A percentile compares a stretch with the other conserved stretches of the same genome.
These are phyloP conservation scores for Cordyceps tenuipes DNA, from an alignment of 2,329 filamentous ascomycete genomes.

Conservation along the genomic window DNA sequence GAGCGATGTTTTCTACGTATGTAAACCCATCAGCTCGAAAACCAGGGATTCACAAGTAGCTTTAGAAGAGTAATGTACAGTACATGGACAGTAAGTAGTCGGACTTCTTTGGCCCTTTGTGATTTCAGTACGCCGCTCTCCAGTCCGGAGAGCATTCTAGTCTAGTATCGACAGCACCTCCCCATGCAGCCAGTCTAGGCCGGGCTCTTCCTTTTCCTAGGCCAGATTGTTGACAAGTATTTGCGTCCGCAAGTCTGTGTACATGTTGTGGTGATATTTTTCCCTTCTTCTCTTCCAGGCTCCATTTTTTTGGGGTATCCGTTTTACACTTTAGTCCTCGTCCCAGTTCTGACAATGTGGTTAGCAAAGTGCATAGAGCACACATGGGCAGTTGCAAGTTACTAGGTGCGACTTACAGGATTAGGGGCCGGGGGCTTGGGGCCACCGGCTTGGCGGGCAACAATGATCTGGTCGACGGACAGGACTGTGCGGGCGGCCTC, in stretches of 20 bases:
- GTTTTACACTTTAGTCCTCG: slow-evolving; percentile 40
- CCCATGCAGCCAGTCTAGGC: not conserved
- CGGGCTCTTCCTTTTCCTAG: not conserved
- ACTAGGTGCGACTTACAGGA: slow-evolving; percentile 40
- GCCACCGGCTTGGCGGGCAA: slow-evolving; percentile 91
- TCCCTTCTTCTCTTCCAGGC: not conserved
- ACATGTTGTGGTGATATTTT: not conserved
- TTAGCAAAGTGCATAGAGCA: not conserved
- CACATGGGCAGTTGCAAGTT: not conserved
- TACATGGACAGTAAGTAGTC: not conserved
- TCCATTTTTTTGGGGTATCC: slow-evolving; percentile 12
- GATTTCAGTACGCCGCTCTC: slow-evolving; percentile 1
- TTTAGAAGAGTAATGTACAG: not conserved
- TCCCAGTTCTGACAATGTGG: slow-evolving; percentile 46
- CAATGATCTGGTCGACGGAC: slow-evolving; percentile 98
- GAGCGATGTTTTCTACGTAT: too few relatives aligned
- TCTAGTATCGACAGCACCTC: slow-evolving; percentile 1
- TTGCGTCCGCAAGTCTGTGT: slow-evolving; percentile 3
- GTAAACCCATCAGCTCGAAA: too few relatives aligned
- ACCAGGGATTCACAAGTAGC: not conserved
- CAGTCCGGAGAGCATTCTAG: not conserved
- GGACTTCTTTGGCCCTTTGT: slow-evolving; percentile 10
- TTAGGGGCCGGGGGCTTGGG: slow-evolving; percentile 95
- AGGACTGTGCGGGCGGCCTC: slow-evolving; percentile 90
- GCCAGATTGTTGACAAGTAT: not conserved